Evolutionary conservation across 208 protist species (phyloP).

Genomic region (Trichomonas tenax): DNA sequence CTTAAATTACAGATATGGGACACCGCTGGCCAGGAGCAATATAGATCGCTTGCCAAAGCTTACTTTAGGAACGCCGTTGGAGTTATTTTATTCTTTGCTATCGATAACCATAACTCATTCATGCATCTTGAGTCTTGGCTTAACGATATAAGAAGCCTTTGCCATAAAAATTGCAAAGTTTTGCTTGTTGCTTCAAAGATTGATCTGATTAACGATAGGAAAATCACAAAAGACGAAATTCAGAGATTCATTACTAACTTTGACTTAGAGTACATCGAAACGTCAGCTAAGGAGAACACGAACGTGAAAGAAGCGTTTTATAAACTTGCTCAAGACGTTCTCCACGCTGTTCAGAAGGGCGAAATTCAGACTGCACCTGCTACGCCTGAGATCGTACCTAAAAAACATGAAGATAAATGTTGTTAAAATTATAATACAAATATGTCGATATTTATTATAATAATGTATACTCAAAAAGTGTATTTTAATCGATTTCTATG

Average conservation of each 20-base stretch:
- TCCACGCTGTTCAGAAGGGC: not conserved
- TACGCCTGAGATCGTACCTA: too few relatives aligned
- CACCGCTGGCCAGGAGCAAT: not conserved
- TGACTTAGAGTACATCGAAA: not conserved
- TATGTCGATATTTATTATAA: too few relatives aligned
- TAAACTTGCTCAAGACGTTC: not conserved
- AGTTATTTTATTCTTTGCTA: not conserved
- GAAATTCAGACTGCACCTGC: not conserved
- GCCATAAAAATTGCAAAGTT: not conserved
- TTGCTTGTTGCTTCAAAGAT: slow-evolving; percentile 2
- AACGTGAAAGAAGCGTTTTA: not conserved
- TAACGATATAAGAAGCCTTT: not conserved
- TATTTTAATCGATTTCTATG: too few relatives aligned
- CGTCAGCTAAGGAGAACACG: slow-evolving; percentile 9
- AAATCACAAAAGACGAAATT: slow-evolving; percentile 3
- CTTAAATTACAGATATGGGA: not conserved
- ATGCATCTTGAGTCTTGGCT: not conserved
- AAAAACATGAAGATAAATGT: too few relatives aligned
- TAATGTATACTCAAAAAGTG: too few relatives aligned
- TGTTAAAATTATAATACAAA: too few relatives aligned
- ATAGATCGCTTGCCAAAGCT: not conserved
- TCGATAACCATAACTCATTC: not conserved
- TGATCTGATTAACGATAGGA: not conserved
- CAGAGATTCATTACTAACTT: not conserved
- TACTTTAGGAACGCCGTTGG: not conserved